Percentiles rank a stretch among this genome's conserved stretches.
phyloP scores from a whole-genome alignment of 2,329 filamentous ascomycete genomes.

The Tympanopsis confertula region DNA sequence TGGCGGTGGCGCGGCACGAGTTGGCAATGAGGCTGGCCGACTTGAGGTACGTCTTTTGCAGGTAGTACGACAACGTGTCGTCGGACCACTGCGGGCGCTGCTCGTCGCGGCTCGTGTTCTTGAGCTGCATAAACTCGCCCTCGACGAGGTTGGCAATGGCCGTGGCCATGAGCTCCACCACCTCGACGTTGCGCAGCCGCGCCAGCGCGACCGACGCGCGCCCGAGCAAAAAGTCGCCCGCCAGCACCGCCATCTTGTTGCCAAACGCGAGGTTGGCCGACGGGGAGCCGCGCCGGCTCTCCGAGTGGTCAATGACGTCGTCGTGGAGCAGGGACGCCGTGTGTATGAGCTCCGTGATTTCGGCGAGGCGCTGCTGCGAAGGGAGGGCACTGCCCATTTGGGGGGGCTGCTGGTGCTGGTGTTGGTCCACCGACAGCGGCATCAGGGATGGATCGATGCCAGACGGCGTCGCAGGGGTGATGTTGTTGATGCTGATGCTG shows the following conservation, averaged over 20 bases:
- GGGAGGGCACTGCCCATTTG: slow-evolving; percentile 43
- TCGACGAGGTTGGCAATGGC: slow-evolving; percentile 97
- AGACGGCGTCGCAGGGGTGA: slow-evolving; percentile 40
- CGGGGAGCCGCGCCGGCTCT: slow-evolving; percentile 69
- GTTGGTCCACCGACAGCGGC: slow-evolving; percentile 24
- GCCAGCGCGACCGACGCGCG: slow-evolving; percentile 88
- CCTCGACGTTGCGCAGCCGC: slow-evolving; percentile 80
- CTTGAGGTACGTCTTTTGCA: slow-evolving; percentile 97
- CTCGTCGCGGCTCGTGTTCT: slow-evolving; percentile 88
- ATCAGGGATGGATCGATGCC: slow-evolving; percentile 25
- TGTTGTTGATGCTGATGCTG: slow-evolving; percentile 64
- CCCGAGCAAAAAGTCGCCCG: slow-evolving; percentile 90
- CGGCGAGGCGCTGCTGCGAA: slow-evolving; percentile 82
- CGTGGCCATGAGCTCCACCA: slow-evolving; percentile 85
- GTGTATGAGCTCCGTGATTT: slow-evolving; percentile 96
- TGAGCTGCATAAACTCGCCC: slow-evolving; percentile 98
- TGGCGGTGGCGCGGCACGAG: slow-evolving; percentile 78
- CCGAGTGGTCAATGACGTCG: slow-evolving; percentile 91
- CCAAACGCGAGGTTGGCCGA: slow-evolving; percentile 92
- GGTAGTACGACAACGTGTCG: slow-evolving; percentile 80
- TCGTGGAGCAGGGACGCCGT: slow-evolving; percentile 93
- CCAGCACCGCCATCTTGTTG: slow-evolving; percentile 97
- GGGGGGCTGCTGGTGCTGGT: slow-evolving; percentile 3
- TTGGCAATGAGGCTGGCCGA: slow-evolving; percentile 92
- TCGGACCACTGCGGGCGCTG: slow-evolving; percentile 74